Evolutionary conservation across 140 eudicot genomes (phyloP).

Genomic region (Ambrosia hybrid): DNA sequence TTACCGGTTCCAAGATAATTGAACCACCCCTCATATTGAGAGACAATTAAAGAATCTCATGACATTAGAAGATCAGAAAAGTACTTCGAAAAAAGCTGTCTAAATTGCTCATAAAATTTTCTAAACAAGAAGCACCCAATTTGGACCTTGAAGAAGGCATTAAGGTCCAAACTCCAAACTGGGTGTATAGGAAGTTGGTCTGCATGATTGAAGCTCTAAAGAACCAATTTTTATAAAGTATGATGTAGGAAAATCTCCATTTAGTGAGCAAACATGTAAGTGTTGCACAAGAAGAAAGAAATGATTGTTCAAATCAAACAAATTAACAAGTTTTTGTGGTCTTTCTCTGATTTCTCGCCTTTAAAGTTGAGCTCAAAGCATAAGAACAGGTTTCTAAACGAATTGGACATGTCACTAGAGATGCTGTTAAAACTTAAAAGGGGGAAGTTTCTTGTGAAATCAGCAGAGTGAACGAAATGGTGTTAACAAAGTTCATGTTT

Average conservation of each 20-base stretch:
- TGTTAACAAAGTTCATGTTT: constrained; percentile 75
- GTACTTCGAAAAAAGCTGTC: constrained; percentile 78
- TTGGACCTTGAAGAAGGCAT: constrained; percentile 93
- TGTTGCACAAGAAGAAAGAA: constrained; percentile 74
- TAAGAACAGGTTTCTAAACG: constrained; percentile 75
- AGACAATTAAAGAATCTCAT: constrained; percentile 58
- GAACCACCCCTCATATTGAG: neutral
- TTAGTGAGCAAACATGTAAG: constrained; percentile 71
- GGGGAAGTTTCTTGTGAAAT: constrained; percentile 89
- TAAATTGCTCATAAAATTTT: constrained; percentile 74
- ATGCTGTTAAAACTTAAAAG: constrained; percentile 91
- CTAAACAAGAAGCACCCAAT: constrained; percentile 71
- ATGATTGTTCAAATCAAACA: constrained; percentile 61
- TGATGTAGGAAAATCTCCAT: constrained; percentile 79
- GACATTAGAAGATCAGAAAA: constrained; percentile 75
- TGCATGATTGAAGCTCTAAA: constrained; percentile 77
- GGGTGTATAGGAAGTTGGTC: constrained; percentile 67
- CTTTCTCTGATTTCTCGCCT: constrained; percentile 73
- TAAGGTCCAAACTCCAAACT: constrained; percentile 85
- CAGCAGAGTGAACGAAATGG: constrained; percentile 88
- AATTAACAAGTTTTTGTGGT: constrained; percentile 61
- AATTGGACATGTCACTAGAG: constrained; percentile 69
- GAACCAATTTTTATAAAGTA: constrained; percentile 63
- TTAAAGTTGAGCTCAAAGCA: constrained; percentile 88
- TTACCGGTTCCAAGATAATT: neutral